Evolutionary conservation across 2,329 filamentous ascomycete species (phyloP), one percentile per base, ranked within the genome.

Genomic region (Alternaria ethzedia): DNA sequence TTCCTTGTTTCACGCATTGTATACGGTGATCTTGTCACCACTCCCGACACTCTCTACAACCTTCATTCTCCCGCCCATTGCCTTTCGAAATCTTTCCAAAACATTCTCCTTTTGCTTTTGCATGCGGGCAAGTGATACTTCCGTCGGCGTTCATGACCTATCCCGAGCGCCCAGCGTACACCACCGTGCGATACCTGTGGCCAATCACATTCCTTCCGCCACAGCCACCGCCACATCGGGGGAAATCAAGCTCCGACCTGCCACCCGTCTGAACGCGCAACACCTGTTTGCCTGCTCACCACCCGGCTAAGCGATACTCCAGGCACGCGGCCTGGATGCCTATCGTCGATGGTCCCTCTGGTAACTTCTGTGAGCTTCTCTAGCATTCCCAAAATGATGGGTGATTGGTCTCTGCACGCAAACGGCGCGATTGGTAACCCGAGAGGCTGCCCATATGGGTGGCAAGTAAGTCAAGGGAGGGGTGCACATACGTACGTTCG

Each of bases 141-240:
- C 54, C 59, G 49, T 6, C 41, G 47, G 36, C 17, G 28, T 32
- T 30, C 51, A 7, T 54, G 41, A 11, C 32, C 47, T 21, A 41
- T 52, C 28, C 21, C 13, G 15, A 12, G 6, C 25, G 25, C 26
- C 10, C 26, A 12, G 9, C 17, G 11, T 36, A 52, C 59, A 61
- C 54, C 46, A 28, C 46, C 21, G 36, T 11, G n/a, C 2, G 9
- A 46, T 13, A 11, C n/a, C 9, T 17, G 17, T n/a, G 23, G 46
- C 59, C 59, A 67, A 61, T 61, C 56, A 61, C 32, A 12, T n/a
- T 21, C 17, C 23, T 44, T 7, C 60, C 54, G 66, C 64, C 67
- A 70, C 70, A 54, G 17, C 54, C 63, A 65, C 63, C 70, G 70
- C 69, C 72, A 71, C 70, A 71, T 61, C 73, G 73, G 74, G 63